Base-by-base conservation (phyloP, 2,329 filamentous ascomycete genomes). In the Fusarium lateritium region DNA sequence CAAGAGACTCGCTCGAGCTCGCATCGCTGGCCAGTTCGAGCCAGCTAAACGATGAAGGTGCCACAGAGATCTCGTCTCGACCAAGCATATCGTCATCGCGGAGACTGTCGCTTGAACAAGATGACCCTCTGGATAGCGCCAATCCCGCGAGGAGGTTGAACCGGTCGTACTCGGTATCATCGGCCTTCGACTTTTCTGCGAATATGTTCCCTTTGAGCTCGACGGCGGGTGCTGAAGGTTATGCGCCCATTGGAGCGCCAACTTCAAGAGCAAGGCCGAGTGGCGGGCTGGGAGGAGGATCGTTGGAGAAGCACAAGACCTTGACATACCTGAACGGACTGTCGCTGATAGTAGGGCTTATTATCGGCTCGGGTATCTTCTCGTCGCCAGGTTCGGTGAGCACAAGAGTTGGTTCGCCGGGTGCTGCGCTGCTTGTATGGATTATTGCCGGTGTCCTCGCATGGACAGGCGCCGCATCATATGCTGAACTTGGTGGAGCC, bases 281-380 rank as follows among this genome's bases (percentile, higher is more conserved):
- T 11, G 85, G 85, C 52, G 88, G 87, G 17, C 75, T 92, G 22
- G 88, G 89, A n/a, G 92, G 91, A 64, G 91, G 88, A n/a, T 94
- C 92, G 40, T 81, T 98, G 69, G 96, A 99, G 84, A 96, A 94
- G 79, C 92, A 97, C 83, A 99, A 99, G 83, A 97, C 93, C 15
- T 82, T 99, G 79, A 98, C 96, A 28, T 98, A 95, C 77, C 78
- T 98, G 46, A 99, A 99, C 79, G 96, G 96, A 1, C 80, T 99
- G 60, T 97, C 94, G 24, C 84, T 99, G 60, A 92, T 99, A 50
- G 88, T 98, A 49, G 95, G 96, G 2, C 82, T 99, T 68, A 97
- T 98, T 72, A 98, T 99, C 76, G 96, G 96, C 5, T 97, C 93
- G 24, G 96, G 95, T 15, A 98, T 99, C 75, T 99, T 98, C 81